Evolutionary conservation across 192 early-diverging fungal species (phyloP), one percentile per base, ranked within the genome.

Genomic region (Endogone sp.): DNA sequence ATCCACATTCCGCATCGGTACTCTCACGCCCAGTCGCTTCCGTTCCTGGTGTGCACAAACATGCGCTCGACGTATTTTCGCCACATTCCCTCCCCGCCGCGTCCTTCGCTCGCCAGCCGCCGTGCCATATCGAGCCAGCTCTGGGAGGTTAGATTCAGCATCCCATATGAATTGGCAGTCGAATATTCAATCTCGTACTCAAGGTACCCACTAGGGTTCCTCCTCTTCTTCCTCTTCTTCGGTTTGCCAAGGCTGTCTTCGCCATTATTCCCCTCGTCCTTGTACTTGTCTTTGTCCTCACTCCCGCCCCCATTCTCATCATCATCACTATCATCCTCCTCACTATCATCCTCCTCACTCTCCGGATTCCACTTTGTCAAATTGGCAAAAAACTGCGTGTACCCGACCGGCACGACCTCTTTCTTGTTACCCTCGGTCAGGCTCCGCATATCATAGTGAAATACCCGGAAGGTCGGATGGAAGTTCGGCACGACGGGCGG

Each of bases 401-500:
- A 82, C 2, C 64, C 59, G 11, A 74, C 59, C 4, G 73, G 76
- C 22, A 65, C 68, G 10, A 75, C 80, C 74, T 16, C 37, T 16
- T 16, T 6, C 0, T 49, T 6, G 16, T 49, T 60, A 8, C 10
- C 10, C 24, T 60, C 9, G 8, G 59, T 28, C 3, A 59, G 11
- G 21, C 58, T 27, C 20, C 56, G 29, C 23, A 71, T 29, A 28
- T 83, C 75, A 56, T 90, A 90, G 55, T 79, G 70, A 49, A 84
- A 84, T 0, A 90, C 73, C n/a, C 88, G 85, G 63, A 90, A 86
- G 0, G 81, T 74, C 3, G 89, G 91, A 58, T 84, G 72, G 63
- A 84, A 89, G 10, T 78, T 83, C 23, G 91, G 91, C 10, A 92
- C 71, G 0, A 92, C 80, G 56, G 87, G 84, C 2, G 91, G 91